Conservation (phyloP, 2,329 filamentous ascomycete species). For the Ceratocystis huliohia region DNA sequence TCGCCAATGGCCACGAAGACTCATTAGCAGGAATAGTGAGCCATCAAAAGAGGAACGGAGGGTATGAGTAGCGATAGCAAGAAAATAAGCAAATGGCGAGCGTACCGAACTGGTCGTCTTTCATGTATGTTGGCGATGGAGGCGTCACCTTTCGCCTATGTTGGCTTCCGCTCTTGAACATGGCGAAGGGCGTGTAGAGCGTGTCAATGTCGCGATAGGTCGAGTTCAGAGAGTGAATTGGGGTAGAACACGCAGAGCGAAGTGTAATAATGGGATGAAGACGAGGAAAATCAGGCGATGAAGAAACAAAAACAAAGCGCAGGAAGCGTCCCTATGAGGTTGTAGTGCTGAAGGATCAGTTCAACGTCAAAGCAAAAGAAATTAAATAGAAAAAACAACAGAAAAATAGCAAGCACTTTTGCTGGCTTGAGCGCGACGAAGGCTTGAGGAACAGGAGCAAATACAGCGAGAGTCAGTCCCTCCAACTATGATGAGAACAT, state of each 20-base stretch:
- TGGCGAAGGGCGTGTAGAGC: conserved; percentile 9
- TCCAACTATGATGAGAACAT: neutral
- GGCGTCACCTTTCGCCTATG: conserved; percentile 43
- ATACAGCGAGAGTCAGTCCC: neutral
- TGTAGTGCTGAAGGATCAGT: neutral
- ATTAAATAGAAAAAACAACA: neutral
- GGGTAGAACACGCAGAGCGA: neutral
- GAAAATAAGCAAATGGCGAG: conserved; percentile 12
- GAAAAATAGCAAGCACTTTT: neutral
- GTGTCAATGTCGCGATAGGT: conserved; percentile 4
- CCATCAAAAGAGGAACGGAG: neutral
- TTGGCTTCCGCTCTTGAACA: conserved; percentile 22
- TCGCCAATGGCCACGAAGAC: neutral
- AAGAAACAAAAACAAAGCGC: neutral
- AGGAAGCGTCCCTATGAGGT: neutral
- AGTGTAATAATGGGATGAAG: neutral
- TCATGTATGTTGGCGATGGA: conserved; percentile 52
- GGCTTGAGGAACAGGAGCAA: neutral
- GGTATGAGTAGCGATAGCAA: conserved; percentile 8
- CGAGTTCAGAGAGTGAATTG: neutral
- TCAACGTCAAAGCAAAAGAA: conserved; percentile 6
- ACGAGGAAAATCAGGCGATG: conserved; percentile 9
- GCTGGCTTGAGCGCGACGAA: neutral
- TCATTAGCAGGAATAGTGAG: neutral
- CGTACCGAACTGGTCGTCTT: conserved; percentile 53